Evolutionary conservation across 2,329 filamentous ascomycete genomes (phyloP).

Genomic region (Paradendryphiella salina): DNA sequence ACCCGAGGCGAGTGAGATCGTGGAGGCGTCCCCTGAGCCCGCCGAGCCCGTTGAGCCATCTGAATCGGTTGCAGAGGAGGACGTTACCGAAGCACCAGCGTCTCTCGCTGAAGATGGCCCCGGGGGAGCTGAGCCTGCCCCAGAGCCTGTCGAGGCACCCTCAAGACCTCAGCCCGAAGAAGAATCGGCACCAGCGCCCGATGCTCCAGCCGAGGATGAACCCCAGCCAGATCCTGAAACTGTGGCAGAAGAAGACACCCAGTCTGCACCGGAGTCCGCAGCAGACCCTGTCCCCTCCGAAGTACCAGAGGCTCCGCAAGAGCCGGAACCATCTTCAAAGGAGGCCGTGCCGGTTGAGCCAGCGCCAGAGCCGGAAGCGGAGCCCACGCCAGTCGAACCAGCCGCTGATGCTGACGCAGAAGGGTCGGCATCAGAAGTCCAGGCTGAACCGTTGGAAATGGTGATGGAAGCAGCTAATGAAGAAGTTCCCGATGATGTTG

Average conservation of each 20-base stretch:
- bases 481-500: background rate
- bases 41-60: background rate
- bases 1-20: background rate
- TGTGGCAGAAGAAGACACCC: background rate
- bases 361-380: constrained; percentile 2
- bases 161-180: constrained; percentile 4
- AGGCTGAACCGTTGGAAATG: background rate
- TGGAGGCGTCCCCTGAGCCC: background rate
- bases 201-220: constrained; percentile 1
- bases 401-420: background rate
- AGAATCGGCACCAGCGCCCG: background rate
- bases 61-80: constrained; percentile 1
- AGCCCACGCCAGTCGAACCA: background rate
- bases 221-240: constrained; percentile 3
- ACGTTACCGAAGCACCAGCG: background rate
- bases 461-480: background rate
- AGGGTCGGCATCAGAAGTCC: background rate
- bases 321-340: background rate
- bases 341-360: background rate
- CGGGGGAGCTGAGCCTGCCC: background rate
- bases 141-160: background rate
- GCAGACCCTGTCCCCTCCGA: background rate
- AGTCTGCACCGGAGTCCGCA: background rate
- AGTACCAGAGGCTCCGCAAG: background rate
- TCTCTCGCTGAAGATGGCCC: background rate